Conservation (phyloP, 164 flowering plant genomes). For the Dillenia suffruticosa region DNA sequence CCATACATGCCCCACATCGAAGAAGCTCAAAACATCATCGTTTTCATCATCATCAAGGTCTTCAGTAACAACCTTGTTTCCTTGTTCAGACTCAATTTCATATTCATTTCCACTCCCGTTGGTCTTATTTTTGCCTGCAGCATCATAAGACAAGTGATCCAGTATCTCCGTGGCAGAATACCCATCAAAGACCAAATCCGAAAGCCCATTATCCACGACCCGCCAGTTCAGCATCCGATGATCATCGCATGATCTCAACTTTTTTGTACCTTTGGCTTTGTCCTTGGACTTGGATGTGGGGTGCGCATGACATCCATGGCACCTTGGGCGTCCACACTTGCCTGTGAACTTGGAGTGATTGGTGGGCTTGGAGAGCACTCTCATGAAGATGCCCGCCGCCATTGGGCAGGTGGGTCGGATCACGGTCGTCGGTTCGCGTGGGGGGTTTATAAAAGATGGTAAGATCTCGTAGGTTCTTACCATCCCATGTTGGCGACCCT, state of each 20-base stretch:
- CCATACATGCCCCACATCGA: conserved; percentile 40
- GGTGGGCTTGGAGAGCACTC: conserved; percentile 59
- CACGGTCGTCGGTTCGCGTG: conserved; percentile 19
- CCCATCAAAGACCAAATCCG: conserved; percentile 33
- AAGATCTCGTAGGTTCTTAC: conserved; percentile 37
- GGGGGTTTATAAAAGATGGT: conserved; percentile 30
- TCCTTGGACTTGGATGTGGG: conserved; percentile 49
- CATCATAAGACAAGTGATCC: conserved; percentile 19
- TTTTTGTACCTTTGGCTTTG: conserved; percentile 58
- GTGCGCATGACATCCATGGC: conserved; percentile 38
- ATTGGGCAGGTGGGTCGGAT: conserved; percentile 36
- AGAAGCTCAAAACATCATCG: conserved; percentile 35
- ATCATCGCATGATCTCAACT: conserved; percentile 25
- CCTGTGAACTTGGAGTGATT: conserved; percentile 88
- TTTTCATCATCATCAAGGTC: conserved; percentile 14
- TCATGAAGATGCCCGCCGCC: conserved; percentile 58
- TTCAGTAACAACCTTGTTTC: conserved; percentile 10
- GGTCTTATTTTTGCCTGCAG: neutral
- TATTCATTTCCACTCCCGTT: neutral
- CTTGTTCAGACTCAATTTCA: neutral
- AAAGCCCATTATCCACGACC: conserved; percentile 17
- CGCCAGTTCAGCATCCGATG: conserved; percentile 21
- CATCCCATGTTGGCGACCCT: conserved; percentile 73
- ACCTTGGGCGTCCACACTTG: conserved; percentile 38
- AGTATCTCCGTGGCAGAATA: conserved; percentile 34